Percentiles rank a stretch among this genome's conserved stretches.
These are phyloP conservation scores for Pyrus betulifolia DNA, from an alignment of 306 rosid species.

Conservation along the genomic window DNA sequence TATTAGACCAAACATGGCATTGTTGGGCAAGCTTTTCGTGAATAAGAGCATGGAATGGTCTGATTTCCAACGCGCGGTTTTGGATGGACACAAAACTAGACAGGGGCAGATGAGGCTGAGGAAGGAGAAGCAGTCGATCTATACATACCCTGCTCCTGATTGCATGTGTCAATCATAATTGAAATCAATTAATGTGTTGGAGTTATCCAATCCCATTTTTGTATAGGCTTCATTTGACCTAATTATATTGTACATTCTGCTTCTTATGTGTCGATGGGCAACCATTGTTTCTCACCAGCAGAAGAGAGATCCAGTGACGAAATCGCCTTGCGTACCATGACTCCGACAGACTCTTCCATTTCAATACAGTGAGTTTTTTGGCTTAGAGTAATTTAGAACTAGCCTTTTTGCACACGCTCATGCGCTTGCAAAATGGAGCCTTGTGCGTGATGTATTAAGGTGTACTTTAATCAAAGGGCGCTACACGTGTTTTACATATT, in stretches of 20 bases:
- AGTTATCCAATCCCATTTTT: neutral
- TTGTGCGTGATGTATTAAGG: no score
- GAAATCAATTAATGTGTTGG: neutral
- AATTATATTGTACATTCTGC: neutral
- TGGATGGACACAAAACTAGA: slow-evolving; percentile 70
- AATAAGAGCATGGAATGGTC: slow-evolving; percentile 70
- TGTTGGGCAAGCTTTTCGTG: slow-evolving; percentile 72
- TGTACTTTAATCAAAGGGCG: no score
- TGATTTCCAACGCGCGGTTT: slow-evolving; percentile 56
- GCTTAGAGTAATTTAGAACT: no score
- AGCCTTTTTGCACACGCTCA: no score
- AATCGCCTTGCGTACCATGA: neutral
- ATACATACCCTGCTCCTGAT: slow-evolving; percentile 90
- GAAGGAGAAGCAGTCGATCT: slow-evolving; percentile 80
- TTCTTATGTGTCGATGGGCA: neutral
- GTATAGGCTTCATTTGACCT: slow-evolving; percentile 1
- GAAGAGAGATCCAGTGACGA: neutral
- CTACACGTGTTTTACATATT: no score
- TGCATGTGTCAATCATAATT: slow-evolving; percentile 62
- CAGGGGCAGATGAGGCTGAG: slow-evolving; percentile 80
- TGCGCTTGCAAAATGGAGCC: no score
- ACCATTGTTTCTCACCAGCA: neutral
- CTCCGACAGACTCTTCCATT: neutral
- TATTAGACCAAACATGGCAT: slow-evolving; percentile 81
- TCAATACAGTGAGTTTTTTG: no score